Base-by-base conservation (phyloP, 345 rosid species). In the Eucalyptus victrix region DNA sequence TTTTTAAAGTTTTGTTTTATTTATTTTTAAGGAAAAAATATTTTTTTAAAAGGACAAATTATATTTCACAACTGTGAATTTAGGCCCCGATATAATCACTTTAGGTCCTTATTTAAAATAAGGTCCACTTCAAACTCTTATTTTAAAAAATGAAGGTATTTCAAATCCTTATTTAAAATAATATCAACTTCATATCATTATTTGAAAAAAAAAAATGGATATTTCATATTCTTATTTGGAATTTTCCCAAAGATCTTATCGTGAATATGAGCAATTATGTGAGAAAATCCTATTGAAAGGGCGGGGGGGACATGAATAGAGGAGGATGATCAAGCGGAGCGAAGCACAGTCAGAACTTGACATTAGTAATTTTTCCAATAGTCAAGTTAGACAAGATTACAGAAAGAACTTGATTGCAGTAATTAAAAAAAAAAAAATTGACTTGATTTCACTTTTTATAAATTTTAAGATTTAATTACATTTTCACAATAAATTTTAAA, bases 321-420 rank as follows among this genome's bases (percentile, higher is more conserved):
- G 40, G 21, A 67, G 19, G 21, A 34, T 32, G 23, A n/a, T 16
- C 2, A 11, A 2, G 40, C 6, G 3, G 6, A 67, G 76, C 1
- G 3, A 8, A 5, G 6, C 3, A 0, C 40, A 8, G 4, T 67
- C 6, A 16, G 10, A 67, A 67, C 45, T 2, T 2, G 24, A 32
- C 3, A 19, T 9, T 6, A 34, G 26, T 9, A 69, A 37, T 72
- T 72, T 72, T 32, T 72, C 4, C 26, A 10, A 8, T 18, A 17
- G 1, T 8, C 6, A 34, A 69, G 12, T 69, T 18, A 3, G 24
- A 34, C 44, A n/a, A 12, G 17, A 30, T 30, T 62, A 62, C 1
- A 2, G 10, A 15, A 67, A 67, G 6, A 7, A 8, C 5, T 67
- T 16, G n/a, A 60, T 60, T 60, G 4, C 2, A 12, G 0, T 5